Percentiles rank a stretch among this genome's conserved stretches.
phyloP scores from a whole-genome alignment of 2,329 filamentous ascomycete species.

The Nigrospora osmanthi region DNA sequence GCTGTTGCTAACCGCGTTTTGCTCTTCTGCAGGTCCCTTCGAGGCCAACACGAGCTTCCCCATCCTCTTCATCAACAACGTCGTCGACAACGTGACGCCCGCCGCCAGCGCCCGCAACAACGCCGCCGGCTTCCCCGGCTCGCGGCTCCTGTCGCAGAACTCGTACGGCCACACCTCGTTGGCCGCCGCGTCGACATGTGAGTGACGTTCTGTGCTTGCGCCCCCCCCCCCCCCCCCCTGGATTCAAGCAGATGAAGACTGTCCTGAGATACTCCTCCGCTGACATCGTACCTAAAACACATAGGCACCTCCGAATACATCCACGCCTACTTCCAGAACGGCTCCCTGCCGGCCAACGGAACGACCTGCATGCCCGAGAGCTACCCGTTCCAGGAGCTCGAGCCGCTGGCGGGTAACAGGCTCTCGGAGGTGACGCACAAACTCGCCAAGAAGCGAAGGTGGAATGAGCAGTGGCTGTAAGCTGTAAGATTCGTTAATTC shows the following conservation, averaged over 20 bases:
- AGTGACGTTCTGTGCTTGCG: too few relatives aligned
- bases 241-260: too few relatives aligned
- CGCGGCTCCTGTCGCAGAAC: slow-evolving; percentile 38
- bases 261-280: too few relatives aligned
- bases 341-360: slow-evolving; percentile 24
- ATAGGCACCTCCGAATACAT: slow-evolving; percentile 27
- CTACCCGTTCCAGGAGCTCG: too few relatives aligned
- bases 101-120: slow-evolving; percentile 21
- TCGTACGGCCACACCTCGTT: slow-evolving; percentile 45
- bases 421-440: too few relatives aligned
- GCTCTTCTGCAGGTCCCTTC: slow-evolving; percentile 16
- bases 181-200: slow-evolving; percentile 33
- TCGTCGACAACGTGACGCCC: slow-evolving; percentile 25
- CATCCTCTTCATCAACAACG: slow-evolving; percentile 27
- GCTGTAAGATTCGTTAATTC: too few relatives aligned
- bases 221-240: too few relatives aligned
- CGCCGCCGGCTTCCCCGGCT: slow-evolving; percentile 30
- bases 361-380: background rate
- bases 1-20: slow-evolving; percentile 5
- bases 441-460: too few relatives aligned
- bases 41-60: slow-evolving; percentile 21
- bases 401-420: too few relatives aligned
- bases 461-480: too few relatives aligned
- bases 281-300: too few relatives aligned
- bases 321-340: slow-evolving; percentile 35